These are phyloP conservation scores for Pezicula rhizophila DNA, from an alignment of 2,329 filamentous ascomycete genomes.

Conservation along the genomic window DNA sequence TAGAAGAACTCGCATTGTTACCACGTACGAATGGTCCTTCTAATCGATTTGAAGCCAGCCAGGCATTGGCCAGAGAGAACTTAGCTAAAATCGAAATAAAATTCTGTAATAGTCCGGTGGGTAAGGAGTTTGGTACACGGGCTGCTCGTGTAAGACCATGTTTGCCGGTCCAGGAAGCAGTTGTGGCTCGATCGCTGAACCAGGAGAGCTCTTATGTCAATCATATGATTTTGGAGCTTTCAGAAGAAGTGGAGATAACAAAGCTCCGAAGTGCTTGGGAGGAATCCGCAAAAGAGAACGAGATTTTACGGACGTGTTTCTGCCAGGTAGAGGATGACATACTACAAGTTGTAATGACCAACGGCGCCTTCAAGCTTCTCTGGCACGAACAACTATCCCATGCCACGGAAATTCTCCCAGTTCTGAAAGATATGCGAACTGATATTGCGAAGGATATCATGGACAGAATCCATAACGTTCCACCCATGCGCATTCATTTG, in stretches of 20 bases:
- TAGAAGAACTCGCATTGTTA: background rate
- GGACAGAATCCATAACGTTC: slow-evolving; percentile 17
- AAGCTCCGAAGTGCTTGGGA: slow-evolving; percentile 23
- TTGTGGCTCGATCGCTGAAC: slow-evolving; percentile 32
- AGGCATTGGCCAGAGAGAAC: background rate
- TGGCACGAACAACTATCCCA: background rate
- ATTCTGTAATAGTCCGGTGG: background rate
- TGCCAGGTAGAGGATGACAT: slow-evolving; percentile 23
- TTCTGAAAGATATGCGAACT: slow-evolving; percentile 9
- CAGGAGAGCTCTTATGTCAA: slow-evolving; percentile 28
- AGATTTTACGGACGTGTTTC: slow-evolving; percentile 29
- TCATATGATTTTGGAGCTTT: slow-evolving; percentile 26
- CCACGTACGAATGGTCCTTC: background rate
- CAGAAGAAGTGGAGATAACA: slow-evolving; percentile 10
- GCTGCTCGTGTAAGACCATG: background rate
- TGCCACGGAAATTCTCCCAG: background rate
- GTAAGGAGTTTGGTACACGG: background rate
- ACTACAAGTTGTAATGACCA: slow-evolving; percentile 26
- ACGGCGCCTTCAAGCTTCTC: slow-evolving; percentile 1
- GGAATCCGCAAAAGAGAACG: slow-evolving; percentile 15
- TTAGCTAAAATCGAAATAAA: background rate
- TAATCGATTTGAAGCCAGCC: background rate
- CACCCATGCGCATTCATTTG: slow-evolving; percentile 25
- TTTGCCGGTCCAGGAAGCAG: background rate
- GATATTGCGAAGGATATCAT: slow-evolving; percentile 22